Conservation (phyloP, 129 eudicot species). For the Ambrosia artemisiifolia region DNA sequence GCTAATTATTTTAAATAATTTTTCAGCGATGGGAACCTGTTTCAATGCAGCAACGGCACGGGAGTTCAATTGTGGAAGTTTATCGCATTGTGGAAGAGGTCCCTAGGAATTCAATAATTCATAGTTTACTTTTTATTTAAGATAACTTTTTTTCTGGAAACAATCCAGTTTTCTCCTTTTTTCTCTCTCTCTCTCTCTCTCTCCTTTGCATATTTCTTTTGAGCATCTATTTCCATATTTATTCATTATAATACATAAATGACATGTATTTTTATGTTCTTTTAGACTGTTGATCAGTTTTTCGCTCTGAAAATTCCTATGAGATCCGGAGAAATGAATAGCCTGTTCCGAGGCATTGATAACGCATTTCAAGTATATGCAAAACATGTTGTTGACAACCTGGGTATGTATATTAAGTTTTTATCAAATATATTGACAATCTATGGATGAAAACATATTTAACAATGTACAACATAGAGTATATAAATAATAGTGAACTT, state of each 20-base stretch:
- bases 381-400: conserved; percentile 63
- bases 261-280: conserved; percentile 15
- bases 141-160: not conserved
- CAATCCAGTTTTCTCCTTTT: not conserved
- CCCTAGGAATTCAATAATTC: conserved; percentile 15
- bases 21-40: conserved; percentile 91
- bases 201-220: not conserved
- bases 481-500: conserved; percentile 11
- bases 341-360: conserved; percentile 94
- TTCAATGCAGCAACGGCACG: conserved; percentile 95
- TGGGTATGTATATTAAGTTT: conserved; percentile 49
- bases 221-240: conserved; percentile 20
- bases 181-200: too few relatives aligned
- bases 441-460: not conserved
- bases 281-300: conserved; percentile 94
- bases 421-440: not conserved
- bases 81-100: conserved; percentile 99
- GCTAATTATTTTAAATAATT: not conserved
- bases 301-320: conserved; percentile 92
- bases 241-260: conserved; percentile 6
- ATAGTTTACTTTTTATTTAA: conserved; percentile 2
- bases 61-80: conserved; percentile 96
- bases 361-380: conserved; percentile 97
- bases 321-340: conserved; percentile 82
- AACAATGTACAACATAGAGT: not conserved